These are phyloP conservation scores for Paraphaeosphaeria minitans DNA, from an alignment of 2,329 filamentous ascomycete species.

Conservation along the genomic window DNA sequence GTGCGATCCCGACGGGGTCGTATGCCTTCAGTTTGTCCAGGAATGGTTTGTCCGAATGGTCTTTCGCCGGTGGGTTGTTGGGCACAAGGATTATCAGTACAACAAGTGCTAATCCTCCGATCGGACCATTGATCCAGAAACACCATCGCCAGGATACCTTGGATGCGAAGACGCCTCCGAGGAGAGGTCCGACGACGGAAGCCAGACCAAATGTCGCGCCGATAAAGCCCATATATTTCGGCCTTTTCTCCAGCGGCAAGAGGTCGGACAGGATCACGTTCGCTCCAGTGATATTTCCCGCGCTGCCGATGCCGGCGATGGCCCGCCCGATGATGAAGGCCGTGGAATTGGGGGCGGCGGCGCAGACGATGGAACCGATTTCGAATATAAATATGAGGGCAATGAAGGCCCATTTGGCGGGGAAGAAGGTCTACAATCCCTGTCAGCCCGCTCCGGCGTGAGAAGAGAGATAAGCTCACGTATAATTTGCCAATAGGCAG, in stretches of 20 bases:
- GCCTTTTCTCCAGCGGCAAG: neutral
- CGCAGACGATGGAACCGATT: conserved; percentile 47
- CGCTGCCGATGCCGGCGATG: conserved; percentile 35
- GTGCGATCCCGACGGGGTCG: neutral
- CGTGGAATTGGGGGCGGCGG: conserved; percentile 48
- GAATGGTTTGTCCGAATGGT: neutral
- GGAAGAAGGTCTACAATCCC: neutral
- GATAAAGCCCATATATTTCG: conserved; percentile 28
- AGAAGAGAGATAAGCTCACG: neutral
- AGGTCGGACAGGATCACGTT: neutral
- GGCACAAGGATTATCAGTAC: neutral
- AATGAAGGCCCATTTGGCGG: neutral
- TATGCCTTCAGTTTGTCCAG: neutral
- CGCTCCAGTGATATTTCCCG: neutral
- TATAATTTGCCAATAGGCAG: neutral
- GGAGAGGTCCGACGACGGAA: conserved; percentile 47
- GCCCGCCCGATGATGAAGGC: conserved; percentile 56
- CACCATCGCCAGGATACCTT: conserved; percentile 45
- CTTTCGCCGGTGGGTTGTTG: neutral
- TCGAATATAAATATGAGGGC: conserved; percentile 45
- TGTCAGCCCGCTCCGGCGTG: neutral
- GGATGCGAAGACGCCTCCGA: conserved; percentile 48
- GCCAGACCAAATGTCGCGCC: conserved; percentile 23
- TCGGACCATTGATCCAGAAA: neutral
- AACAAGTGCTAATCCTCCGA: neutral